Base-by-base conservation (phyloP, 345 rosid genomes). In the Eucalyptus regnans region DNA sequence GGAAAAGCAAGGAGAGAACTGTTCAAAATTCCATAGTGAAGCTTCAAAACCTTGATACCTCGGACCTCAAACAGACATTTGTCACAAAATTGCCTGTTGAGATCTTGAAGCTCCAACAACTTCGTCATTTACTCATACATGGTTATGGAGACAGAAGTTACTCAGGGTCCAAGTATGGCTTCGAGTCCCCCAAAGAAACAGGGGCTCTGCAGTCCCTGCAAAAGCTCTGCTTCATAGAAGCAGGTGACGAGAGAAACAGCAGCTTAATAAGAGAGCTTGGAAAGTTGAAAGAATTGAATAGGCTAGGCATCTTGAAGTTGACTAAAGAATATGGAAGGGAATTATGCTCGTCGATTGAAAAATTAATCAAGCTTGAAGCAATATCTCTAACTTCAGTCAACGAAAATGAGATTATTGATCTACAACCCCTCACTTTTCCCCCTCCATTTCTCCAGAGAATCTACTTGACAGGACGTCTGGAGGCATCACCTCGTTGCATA, bases 21-120 rank as follows among this genome's bases (percentile, higher is more conserved):
- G 86, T 92, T 71, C 94, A 93, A 10, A 88, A 79, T 33, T 89
- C 92, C 6, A 93, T 93, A 13, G 90, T 92, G 79, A 92, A 93
- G 91, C 93, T 94, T 71, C 92, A 80, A 44, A 90, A 93, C 88
- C 91, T 94, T 8, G 93, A 93, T 90, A 94, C 93, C 7, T 64
- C 93, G 52, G 94, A 94, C 85, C 92, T 94, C 58, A 94, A 93
- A 46, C 93, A 92, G 48, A 81, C 94, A 50, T 50, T 87, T 76
- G 89, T 93, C 86, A 90, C 92, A 2, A 88, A 88, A 60, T 86
- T 94, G 87, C 94, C 93, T 1, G 84, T 84, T 43, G 92, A 90
- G 89, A 87, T 94, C n/a, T 56, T 89, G 54, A 91, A 91, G 76
- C 92, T 93, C 33, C 87, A 89, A 62, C 87, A 88, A 23, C 93